Conservation (phyloP, 2,329 filamentous ascomycete genomes). For the Chrysosporium keratinophilum region DNA sequence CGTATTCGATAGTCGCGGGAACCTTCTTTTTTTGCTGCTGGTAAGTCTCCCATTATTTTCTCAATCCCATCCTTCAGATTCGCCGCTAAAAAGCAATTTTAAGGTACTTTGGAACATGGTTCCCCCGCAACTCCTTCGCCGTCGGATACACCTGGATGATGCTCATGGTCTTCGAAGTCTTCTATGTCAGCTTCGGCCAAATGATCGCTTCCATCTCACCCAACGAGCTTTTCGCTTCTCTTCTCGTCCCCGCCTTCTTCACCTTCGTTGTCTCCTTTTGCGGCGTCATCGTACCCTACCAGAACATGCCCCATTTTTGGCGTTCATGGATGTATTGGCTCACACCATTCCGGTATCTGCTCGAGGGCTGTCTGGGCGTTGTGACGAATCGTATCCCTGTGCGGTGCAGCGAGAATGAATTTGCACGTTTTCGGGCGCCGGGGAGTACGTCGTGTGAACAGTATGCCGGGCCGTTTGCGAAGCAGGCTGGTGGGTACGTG, state of each 20-base stretch:
- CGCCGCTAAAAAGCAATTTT: constrained; percentile 23
- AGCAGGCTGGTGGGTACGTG: constrained; percentile 51
- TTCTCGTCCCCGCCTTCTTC: constrained; percentile 60
- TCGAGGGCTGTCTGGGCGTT: constrained; percentile 52
- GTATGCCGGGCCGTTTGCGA: constrained; percentile 48
- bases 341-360: constrained; percentile 57
- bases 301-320: constrained; percentile 56
- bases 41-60: constrained; percentile 31
- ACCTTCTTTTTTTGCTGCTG: constrained; percentile 56
- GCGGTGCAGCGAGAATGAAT: constrained; percentile 46
- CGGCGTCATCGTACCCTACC: constrained; percentile 61
- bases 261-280: constrained; percentile 62
- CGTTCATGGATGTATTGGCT: constrained; percentile 55
- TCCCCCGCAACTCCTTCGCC: constrained; percentile 46
- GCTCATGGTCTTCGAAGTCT: constrained; percentile 56
- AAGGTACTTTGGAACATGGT: constrained; percentile 47
- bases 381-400: constrained; percentile 48
- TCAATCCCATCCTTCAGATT: not conserved
- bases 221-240: constrained; percentile 55
- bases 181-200: constrained; percentile 55
- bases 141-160: constrained; percentile 54
- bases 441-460: constrained; percentile 49
- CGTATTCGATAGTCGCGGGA: constrained; percentile 56
- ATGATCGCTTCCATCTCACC: constrained; percentile 57
- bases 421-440: constrained; percentile 52